Evolutionary conservation across 352 stramenopile species (phyloP).

Genomic region (Thraustochytrium aureum): DNA sequence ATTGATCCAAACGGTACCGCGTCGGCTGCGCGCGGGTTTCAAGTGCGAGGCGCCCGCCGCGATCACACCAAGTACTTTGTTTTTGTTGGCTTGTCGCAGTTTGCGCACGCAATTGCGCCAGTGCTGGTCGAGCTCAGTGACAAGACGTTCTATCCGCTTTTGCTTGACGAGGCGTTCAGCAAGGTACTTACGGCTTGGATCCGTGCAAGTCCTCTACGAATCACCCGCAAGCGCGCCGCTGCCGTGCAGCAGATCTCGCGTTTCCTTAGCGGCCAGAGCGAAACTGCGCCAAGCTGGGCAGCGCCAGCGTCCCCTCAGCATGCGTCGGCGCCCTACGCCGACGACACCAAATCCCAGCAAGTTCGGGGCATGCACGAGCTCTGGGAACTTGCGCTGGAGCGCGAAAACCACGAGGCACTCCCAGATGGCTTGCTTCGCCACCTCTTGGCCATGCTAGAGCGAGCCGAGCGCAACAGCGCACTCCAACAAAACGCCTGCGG

Average conservation of each 20-base stretch:
- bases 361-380: constrained; percentile 33
- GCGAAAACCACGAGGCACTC: constrained; percentile 17
- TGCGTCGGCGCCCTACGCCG: neutral
- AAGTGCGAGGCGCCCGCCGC: too few species aligned
- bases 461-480: neutral
- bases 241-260: constrained; percentile 3
- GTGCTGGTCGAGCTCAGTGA: neutral
- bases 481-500: constrained; percentile 1
- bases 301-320: neutral
- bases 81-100: neutral
- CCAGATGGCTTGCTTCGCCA: neutral
- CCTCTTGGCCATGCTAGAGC: neutral
- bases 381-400: constrained; percentile 21
- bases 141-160: neutral
- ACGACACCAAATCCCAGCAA: neutral
- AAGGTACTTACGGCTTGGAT: constrained; percentile 10
- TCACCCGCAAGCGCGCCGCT: neutral
- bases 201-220: neutral
- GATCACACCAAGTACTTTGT: neutral
- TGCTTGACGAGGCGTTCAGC: neutral
- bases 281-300: neutral
- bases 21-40: too few species aligned
- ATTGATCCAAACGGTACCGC: too few species aligned
- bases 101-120: neutral
- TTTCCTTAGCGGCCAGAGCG: neutral